phyloP scores from a whole-genome alignment of 169 alveolate species.

The Plasmodium adleri region DNA sequence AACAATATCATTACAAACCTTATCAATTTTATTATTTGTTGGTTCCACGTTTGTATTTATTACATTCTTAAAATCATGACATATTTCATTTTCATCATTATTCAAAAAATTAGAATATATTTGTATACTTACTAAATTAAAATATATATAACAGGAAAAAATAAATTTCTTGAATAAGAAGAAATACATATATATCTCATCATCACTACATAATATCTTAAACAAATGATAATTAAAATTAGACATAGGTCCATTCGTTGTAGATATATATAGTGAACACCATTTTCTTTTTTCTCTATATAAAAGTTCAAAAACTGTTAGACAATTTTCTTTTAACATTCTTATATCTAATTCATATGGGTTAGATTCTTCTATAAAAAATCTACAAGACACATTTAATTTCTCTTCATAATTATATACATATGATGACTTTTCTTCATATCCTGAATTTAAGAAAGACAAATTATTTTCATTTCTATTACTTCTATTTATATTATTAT shows the following conservation, averaged over 20 bases:
- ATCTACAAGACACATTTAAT: constrained; percentile 27
- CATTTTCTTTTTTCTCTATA: constrained; percentile 35
- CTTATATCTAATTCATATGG: constrained; percentile 35
- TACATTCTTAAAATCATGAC: constrained; percentile 1
- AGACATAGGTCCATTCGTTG: constrained; percentile 65
- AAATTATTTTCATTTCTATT: constrained; percentile 1
- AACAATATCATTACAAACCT: background rate
- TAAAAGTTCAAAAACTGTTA: constrained; percentile 48
- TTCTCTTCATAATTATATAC: constrained; percentile 47
- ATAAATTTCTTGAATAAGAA: constrained; percentile 57
- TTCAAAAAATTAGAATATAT: constrained; percentile 25
- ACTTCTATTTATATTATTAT: background rate
- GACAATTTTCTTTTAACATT: constrained; percentile 59
- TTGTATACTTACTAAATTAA: constrained; percentile 51
- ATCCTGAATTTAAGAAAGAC: background rate
- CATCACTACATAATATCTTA: constrained; percentile 52
- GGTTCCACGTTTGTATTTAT: background rate
- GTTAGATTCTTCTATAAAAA: constrained; percentile 42
- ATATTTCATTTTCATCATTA: background rate
- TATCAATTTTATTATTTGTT: background rate
- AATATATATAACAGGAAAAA: constrained; percentile 54
- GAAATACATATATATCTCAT: constrained; percentile 62
- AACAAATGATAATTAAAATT: constrained; percentile 69
- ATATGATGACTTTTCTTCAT: background rate
- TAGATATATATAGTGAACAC: constrained; percentile 55